Evolutionary conservation across 1,284 basidiomycete genomes (phyloP).

Genomic region (Puccinia coronata): DNA sequence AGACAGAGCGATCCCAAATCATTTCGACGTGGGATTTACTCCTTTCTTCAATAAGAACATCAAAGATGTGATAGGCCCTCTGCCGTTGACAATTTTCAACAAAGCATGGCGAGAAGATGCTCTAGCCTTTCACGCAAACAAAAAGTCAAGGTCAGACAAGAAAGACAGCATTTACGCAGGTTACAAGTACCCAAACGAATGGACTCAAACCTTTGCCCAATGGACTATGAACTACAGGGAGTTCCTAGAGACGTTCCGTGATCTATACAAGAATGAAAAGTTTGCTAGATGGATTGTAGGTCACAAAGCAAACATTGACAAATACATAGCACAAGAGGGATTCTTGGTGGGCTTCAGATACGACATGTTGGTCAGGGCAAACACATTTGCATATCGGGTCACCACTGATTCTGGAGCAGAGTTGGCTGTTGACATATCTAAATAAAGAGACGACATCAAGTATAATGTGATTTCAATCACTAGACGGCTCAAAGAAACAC

Average conservation of each 20-base stretch:
- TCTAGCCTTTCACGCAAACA: not conserved
- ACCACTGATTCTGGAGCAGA: not conserved
- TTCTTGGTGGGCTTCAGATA: constrained; percentile 8
- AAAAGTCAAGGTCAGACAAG: constrained; percentile 5
- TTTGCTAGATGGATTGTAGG: not conserved
- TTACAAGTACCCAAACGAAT: constrained; percentile 1
- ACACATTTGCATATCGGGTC: not conserved
- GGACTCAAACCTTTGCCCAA: not conserved
- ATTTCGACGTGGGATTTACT: not conserved
- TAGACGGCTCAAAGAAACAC: too few relatives aligned
- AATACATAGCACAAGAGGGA: not conserved
- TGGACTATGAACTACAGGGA: not conserved
- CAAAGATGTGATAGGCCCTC: too few relatives aligned
- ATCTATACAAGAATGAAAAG: not conserved
- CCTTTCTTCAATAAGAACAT: too few relatives aligned
- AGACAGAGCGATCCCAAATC: not conserved
- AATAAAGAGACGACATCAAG: too few relatives aligned
- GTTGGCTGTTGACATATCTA: not conserved
- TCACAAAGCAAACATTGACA: constrained; percentile 2
- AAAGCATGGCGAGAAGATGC: constrained; percentile 3
- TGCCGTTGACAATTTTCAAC: too few relatives aligned
- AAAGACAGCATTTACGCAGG: not conserved
- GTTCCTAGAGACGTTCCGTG: not conserved
- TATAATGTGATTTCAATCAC: too few relatives aligned
- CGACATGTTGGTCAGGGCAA: not conserved